A percentile compares a stretch with the other conserved stretches of the same genome.
phyloP scores from a whole-genome alignment of 1,284 basidiomycete genomes.

The Ceratobasidium sp. region DNA sequence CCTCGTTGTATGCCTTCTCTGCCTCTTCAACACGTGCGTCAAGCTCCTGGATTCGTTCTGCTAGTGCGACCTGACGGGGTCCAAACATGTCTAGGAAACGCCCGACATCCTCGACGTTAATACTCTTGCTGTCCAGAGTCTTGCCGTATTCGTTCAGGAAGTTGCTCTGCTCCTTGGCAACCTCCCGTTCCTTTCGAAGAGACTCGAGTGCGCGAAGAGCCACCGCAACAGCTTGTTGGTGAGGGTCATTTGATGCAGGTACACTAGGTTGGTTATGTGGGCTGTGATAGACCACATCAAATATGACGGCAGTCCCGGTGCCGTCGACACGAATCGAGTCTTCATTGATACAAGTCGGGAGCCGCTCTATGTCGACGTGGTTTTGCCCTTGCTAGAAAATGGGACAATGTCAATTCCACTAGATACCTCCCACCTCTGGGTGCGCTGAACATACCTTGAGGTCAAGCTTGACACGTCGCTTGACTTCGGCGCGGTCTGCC shows the following conservation, averaged over 20 bases:
- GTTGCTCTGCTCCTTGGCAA: conserved; percentile 38
- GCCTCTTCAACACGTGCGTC: conserved; percentile 43
- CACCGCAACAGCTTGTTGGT: conserved; percentile 41
- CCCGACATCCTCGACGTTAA: conserved; percentile 44
- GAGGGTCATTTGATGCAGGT: background rate
- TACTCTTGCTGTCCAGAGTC: conserved; percentile 47
- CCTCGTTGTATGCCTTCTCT: conserved; percentile 39
- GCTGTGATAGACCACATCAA: conserved; percentile 50
- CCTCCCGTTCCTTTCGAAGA: conserved; percentile 41
- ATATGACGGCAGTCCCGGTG: conserved; percentile 50
- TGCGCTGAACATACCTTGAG: conserved; percentile 12
- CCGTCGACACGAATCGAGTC: no score
- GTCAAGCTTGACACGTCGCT: conserved; percentile 19
- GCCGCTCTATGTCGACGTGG: no score
- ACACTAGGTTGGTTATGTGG: background rate
- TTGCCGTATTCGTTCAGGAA: conserved; percentile 47
- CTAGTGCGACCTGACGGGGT: conserved; percentile 44
- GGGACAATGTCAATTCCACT: background rate
- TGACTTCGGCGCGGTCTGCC: conserved; percentile 21
- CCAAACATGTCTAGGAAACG: conserved; percentile 49
- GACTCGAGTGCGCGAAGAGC: conserved; percentile 41
- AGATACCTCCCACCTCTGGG: background rate
- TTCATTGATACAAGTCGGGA: no score
- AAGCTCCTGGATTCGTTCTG: conserved; percentile 28
- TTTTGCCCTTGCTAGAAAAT: conserved; percentile 49